Conservation (phyloP, 2,329 filamentous ascomycete genomes). For the Colletotrichum sojae region DNA sequence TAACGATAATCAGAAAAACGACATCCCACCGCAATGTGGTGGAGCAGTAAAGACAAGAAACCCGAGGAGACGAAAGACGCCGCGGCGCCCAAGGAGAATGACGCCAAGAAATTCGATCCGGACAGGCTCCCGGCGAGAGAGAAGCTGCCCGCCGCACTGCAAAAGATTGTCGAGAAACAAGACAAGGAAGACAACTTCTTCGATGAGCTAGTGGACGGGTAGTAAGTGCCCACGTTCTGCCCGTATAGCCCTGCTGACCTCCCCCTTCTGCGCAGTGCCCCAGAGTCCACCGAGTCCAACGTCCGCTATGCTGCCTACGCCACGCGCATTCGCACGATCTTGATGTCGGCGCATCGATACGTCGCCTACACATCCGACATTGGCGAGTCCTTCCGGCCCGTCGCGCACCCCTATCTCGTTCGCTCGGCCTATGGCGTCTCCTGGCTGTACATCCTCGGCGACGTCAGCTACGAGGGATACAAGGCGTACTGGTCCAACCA, state of each 20-base stretch:
- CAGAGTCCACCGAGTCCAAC: slow-evolving; percentile 86
- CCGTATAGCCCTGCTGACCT: slow-evolving; percentile 38
- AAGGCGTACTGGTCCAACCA: slow-evolving; percentile 94
- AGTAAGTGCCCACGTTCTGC: slow-evolving; percentile 67
- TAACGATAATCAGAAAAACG: slow-evolving; percentile 13
- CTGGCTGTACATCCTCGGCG: slow-evolving; percentile 92
- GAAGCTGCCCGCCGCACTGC: slow-evolving; percentile 68
- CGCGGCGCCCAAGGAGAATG: slow-evolving; percentile 42
- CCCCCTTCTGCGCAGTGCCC: slow-evolving; percentile 62
- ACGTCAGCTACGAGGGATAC: slow-evolving; percentile 94
- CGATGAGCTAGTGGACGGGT: slow-evolving; percentile 83
- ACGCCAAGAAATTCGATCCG: slow-evolving; percentile 54
- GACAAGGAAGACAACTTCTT: slow-evolving; percentile 80
- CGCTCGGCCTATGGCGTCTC: slow-evolving; percentile 89
- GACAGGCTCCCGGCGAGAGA: slow-evolving; percentile 62
- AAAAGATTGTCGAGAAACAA: slow-evolving; percentile 70
- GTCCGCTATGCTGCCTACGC: slow-evolving; percentile 96
- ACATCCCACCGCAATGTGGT: slow-evolving; percentile 53
- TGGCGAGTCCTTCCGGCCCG: slow-evolving; percentile 93
- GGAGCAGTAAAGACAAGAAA: slow-evolving; percentile 53
- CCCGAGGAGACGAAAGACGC: slow-evolving; percentile 46
- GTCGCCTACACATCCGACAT: slow-evolving; percentile 98
- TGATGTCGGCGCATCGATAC: slow-evolving; percentile 92
- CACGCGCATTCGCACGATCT: slow-evolving; percentile 85
- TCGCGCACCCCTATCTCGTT: slow-evolving; percentile 89